Evolutionary conservation across 371 early-diverging fungal species (phyloP), one percentile per base, ranked within the genome.

Genomic region (Apophysomyces sp.): DNA sequence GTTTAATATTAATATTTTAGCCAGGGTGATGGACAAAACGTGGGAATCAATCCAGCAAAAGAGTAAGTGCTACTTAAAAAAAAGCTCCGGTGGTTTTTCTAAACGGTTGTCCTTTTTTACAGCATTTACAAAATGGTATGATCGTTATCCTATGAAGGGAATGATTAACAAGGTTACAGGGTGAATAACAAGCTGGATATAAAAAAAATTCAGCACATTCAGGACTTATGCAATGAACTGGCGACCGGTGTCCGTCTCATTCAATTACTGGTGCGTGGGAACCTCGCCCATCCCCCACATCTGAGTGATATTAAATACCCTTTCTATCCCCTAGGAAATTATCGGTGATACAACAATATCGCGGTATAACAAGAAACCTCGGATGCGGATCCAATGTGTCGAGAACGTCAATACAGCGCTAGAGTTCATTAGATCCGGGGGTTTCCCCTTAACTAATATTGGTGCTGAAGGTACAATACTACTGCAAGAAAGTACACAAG

Each of bases 361-460:
- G 40, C 82, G 82, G 57, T 95, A 90, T 80, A 95, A 94, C 85
- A 83, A 86, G 62, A 84, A 84, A 63, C 97, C 99, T n/a, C 84
- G 85, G 63, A 85, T 94, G 76, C 87, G 95, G 41, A 91, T 99
- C 60, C 97, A 98, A 72, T 94, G 93, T 58, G 89, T 97, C 60
- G 99, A 99, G 67, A 99, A 99, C 81, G 85, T 94, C 57, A 94
- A 98, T 80, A 92, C 84, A 70, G 93, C 98, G 3, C 78, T 99
- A 36, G 92, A 92, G 54, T 98, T 93, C 71, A 92, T 99, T 60
- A 90, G 93, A 62, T 78, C 80, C 32, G 88, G 94, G 52, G 93
- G 92, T 44, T 89, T 99, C 28, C 74, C 78, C 21, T 76, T 99
- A 44, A 94, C 98, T 36, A 99, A 99, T 78, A 98, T 94, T 72